Evolutionary conservation across 768 basidiomycete species (phyloP), one percentile per base, ranked within the genome.

Genomic region (Chiua virens): DNA sequence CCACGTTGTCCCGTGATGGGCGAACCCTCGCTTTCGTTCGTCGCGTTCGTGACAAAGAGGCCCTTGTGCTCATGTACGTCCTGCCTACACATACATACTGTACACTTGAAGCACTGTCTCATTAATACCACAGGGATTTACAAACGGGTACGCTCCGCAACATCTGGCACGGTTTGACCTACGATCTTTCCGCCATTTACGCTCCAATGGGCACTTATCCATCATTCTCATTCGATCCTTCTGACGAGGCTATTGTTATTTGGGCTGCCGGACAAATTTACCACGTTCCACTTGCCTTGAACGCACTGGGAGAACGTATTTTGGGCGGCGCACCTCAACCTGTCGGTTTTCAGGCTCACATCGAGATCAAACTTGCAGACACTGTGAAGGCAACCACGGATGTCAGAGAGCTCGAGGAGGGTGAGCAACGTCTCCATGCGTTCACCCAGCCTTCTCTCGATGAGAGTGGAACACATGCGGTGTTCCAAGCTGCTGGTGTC

Each of bases 141-240:
- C 62, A 72, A 35, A 85, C 84, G 1, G 87, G 87, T 17, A 84
- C 83, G 3, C 69, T 86, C 35, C 79, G 78, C 56, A 68, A 88
- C 59, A 65, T 82, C 17, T 89, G 84, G 83, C 69, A 87, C 48
- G 87, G 85, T 0, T 72, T 89, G 28, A 83, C 77, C 3, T 87
- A 86, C 58, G 87, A 89, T 61, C 72, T 83, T n/a, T 74, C 74
- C 20, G 63, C 65, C 10, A 73, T 87, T 45, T 87, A 81, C 9
- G 84, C 86, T 14, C 87, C 87, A 0, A 88, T 88, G 85, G 85
- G 86, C 11, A 89, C 87, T 36, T 89, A 89, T 57, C 87, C 87
- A 0, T 83, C 85, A 1, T 89, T 86, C 60, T 76, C 86, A 9
- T 89, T 89, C 61, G 49, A 54, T 52, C 51, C 64, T 8, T 59